phyloP scores from a whole-genome alignment of 495 filamentous ascomycete genomes.

The Poronia punctata region DNA sequence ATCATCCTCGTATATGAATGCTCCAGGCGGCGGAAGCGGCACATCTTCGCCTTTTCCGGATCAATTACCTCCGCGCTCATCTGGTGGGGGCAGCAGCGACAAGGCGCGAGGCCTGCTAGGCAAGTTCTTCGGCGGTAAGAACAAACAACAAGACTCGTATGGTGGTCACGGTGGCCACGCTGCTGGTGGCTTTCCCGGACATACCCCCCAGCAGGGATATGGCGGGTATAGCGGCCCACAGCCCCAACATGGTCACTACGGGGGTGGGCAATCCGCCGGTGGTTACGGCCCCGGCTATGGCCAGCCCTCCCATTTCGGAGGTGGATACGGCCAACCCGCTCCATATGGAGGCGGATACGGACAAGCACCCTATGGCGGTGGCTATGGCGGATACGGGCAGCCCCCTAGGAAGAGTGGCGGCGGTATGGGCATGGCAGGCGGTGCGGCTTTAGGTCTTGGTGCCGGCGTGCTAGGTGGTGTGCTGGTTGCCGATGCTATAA shows the following conservation, averaged over 20 bases:
- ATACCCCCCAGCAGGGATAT: conserved; percentile 12
- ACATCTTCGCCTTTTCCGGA: conserved; percentile 24
- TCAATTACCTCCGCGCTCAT: conserved; percentile 32
- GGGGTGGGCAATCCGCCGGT: conserved; percentile 14
- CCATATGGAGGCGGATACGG: conserved; percentile 28
- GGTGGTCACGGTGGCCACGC: conserved; percentile 12
- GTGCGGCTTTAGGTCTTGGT: conserved; percentile 68
- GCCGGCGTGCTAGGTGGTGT: conserved; percentile 68
- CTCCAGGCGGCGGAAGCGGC: conserved; percentile 14
- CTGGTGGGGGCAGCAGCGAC: conserved; percentile 20
- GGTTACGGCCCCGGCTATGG: conserved; percentile 18
- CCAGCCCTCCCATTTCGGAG: neutral
- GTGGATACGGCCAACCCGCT: conserved; percentile 29
- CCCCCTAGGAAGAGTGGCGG: conserved; percentile 28
- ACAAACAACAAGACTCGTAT: conserved; percentile 20
- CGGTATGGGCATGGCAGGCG: conserved; percentile 61
- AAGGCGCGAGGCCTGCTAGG: conserved; percentile 46
- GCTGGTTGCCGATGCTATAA: conserved; percentile 58
- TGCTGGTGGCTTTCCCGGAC: conserved; percentile 13
- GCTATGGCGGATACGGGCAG: conserved; percentile 10
- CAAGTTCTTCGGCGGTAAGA: conserved; percentile 44
- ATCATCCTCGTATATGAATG: conserved; percentile 39
- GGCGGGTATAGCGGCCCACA: conserved; percentile 20
- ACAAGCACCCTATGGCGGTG: conserved; percentile 27
- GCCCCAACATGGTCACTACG: conserved; percentile 38